Percentiles rank a stretch among this genome's conserved stretches.
These are phyloP conservation scores for Eleusine coracana DNA, from an alignment of 176 grass and related monocot species.

Conservation along the genomic window DNA sequence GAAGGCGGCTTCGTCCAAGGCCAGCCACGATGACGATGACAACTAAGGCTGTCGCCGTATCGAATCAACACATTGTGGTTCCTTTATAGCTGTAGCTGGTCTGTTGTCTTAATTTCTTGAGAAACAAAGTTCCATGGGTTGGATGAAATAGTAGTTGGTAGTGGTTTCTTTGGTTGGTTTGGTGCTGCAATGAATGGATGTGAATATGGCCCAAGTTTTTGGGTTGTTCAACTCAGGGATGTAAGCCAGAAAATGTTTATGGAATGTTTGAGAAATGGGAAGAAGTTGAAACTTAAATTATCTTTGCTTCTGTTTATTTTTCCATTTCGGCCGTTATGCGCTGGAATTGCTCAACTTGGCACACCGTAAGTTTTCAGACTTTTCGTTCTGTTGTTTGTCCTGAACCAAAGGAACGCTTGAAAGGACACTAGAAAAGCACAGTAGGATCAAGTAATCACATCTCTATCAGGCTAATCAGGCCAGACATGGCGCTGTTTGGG, in stretches of 20 bases:
- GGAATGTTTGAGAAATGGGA: not conserved
- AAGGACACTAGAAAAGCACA: too few relatives aligned
- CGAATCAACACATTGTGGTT: not conserved
- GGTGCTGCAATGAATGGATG: not conserved
- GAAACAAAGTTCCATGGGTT: not conserved
- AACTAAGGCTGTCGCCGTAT: conserved; percentile 4
- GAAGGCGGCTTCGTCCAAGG: conserved; percentile 58
- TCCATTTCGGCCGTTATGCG: too few relatives aligned
- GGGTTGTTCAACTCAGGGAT: conserved; percentile 11
- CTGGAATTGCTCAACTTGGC: too few relatives aligned
- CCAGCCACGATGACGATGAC: conserved; percentile 49
- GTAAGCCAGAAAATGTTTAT: conserved; percentile 4
- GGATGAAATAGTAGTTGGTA: not conserved
- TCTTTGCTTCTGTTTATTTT: too few relatives aligned
- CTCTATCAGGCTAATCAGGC: too few relatives aligned
- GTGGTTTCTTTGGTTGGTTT: not conserved
- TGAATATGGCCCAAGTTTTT: conserved; percentile 45
- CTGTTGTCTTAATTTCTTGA: not conserved
- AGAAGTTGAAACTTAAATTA: not conserved
- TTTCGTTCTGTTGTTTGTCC: too few relatives aligned
- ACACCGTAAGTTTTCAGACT: too few relatives aligned
- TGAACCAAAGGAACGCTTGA: too few relatives aligned
- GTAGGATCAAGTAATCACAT: too few relatives aligned
- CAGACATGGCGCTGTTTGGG: too few relatives aligned
- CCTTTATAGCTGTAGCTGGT: conserved; percentile 17